Percentiles rank a stretch among this genome's conserved stretches.
These are phyloP conservation scores for Suhomyces terraborum DNA, from an alignment of 1,139 yeast genomes.

Conservation along the genomic window DNA sequence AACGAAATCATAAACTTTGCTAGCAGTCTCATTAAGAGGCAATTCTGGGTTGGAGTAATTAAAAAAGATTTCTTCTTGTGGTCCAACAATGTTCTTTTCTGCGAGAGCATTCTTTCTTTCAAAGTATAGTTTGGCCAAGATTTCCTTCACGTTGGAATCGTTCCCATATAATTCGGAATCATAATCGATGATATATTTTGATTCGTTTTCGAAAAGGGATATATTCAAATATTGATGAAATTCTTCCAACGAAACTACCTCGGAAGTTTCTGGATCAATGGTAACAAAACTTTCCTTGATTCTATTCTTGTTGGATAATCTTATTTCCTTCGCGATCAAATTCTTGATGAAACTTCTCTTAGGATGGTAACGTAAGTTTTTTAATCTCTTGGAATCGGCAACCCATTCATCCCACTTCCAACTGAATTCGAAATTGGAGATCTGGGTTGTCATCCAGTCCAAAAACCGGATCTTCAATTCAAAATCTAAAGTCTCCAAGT, in stretches of 20 bases:
- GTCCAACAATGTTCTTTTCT: constrained; percentile 31
- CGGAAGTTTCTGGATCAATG: constrained; percentile 29
- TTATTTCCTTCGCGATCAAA: constrained; percentile 78
- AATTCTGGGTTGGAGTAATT: constrained; percentile 39
- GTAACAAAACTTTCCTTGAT: constrained; percentile 76
- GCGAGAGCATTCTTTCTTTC: constrained; percentile 35
- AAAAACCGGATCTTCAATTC: constrained; percentile 73
- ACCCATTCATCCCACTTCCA: constrained; percentile 99
- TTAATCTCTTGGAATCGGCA: constrained; percentile 46
- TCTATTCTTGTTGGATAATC: constrained; percentile 70
- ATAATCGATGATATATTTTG: constrained; percentile 33
- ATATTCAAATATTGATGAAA: constrained; percentile 64
- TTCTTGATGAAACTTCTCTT: constrained; percentile 73
- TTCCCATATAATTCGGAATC: constrained; percentile 43
- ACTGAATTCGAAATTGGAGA: constrained; percentile 89
- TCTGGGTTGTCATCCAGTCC: constrained; percentile 93
- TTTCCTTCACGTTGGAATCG: constrained; percentile 24
- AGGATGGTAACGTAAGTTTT: constrained; percentile 61
- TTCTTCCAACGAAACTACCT: constrained; percentile 46
- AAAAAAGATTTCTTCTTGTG: constrained; percentile 46
- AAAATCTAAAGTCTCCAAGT: constrained; percentile 68
- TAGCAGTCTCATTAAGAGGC: constrained; percentile 42
- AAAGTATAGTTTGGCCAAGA: constrained; percentile 30
- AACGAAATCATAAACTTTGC: constrained; percentile 45
- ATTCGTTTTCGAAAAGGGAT: constrained; percentile 33